These are phyloP conservation scores for Emergomyces pasteurianus DNA, from an alignment of 2,329 filamentous ascomycete species.

Conservation along the genomic window DNA sequence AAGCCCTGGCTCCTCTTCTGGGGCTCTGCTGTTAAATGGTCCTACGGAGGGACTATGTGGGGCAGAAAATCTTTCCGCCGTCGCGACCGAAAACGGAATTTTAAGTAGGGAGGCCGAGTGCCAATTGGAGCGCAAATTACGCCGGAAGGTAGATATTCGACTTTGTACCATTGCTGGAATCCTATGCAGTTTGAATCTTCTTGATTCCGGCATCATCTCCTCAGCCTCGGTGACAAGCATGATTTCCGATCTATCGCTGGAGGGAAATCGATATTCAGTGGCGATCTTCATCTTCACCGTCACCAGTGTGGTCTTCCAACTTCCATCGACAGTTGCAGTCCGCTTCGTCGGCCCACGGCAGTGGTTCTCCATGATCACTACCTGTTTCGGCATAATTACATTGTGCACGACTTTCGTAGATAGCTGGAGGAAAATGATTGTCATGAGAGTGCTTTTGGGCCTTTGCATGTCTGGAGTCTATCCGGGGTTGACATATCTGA, in stretches of 20 bases:
- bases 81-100: neutral
- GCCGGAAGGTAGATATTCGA: constrained; percentile 54
- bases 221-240: constrained; percentile 59
- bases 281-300: constrained; percentile 65
- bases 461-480: constrained; percentile 45
- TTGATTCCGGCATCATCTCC: constrained; percentile 59
- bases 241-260: constrained; percentile 50
- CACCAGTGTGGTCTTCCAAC: constrained; percentile 54
- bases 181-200: constrained; percentile 56
- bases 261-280: constrained; percentile 55
- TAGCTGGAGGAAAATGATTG: constrained; percentile 59
- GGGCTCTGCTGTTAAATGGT: neutral
- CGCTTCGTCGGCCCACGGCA: constrained; percentile 51
- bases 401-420: constrained; percentile 56
- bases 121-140: constrained; percentile 24
- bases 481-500: constrained; percentile 33
- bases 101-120: neutral
- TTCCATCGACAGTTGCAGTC: constrained; percentile 56
- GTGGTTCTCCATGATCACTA: constrained; percentile 50
- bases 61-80: neutral
- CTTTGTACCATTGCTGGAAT: constrained; percentile 60
- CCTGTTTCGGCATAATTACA: constrained; percentile 53
- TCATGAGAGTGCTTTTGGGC: constrained; percentile 52
- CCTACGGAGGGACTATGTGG: neutral
- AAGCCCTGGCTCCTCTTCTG: neutral